Base-by-base conservation (phyloP, 768 basidiomycete genomes). In the Suillus sp. region DNA sequence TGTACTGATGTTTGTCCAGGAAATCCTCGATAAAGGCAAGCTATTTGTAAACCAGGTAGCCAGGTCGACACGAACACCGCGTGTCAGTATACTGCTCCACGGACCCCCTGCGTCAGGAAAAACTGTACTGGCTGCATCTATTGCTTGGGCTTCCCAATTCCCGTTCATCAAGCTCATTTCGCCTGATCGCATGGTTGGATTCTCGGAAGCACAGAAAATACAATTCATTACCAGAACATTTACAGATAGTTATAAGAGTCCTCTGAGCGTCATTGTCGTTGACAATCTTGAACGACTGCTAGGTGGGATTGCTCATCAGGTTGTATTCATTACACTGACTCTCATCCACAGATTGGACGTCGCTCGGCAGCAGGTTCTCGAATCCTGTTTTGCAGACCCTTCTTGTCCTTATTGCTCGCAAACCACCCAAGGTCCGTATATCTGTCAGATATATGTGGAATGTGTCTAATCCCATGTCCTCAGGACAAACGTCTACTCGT, bases 151-250 rank as follows among this genome's bases (percentile, higher is more conserved):
- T 30, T 98, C 96, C n/a, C 81, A 90, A 66, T 99, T 89, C 77
- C 97, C 97, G 0, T 99, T 99, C 81, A 96, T 99, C 81, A 99
- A 99, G 75, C 83, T 99, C 43, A 87, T 99, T 63, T 93, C 95
- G 2, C 94, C 97, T 0, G 97, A 98, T 71, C 89, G 84, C 69
- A 99, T 99, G 97, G 92, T 99, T 65, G 97, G 97, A 9, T 96
- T 86, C 75, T 87, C 89, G n/a, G 97, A 99, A 74, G 77, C 83
- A 16, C 93, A 95, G 75, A 99, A 99, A 79, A 90, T 99, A 50
- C 81, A 87, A 0, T 86, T 95, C 2, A 92, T 99, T 72, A 91
- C 86, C 73, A 99, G 96, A 78, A 85, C 95, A 38, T 99, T 99
- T 76, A 81, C 84, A 55, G 97, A 99, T 78, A 95, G 92, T 66